Base-by-base conservation (phyloP, 2,329 filamentous ascomycete genomes). In the Penicillium sp. region DNA sequence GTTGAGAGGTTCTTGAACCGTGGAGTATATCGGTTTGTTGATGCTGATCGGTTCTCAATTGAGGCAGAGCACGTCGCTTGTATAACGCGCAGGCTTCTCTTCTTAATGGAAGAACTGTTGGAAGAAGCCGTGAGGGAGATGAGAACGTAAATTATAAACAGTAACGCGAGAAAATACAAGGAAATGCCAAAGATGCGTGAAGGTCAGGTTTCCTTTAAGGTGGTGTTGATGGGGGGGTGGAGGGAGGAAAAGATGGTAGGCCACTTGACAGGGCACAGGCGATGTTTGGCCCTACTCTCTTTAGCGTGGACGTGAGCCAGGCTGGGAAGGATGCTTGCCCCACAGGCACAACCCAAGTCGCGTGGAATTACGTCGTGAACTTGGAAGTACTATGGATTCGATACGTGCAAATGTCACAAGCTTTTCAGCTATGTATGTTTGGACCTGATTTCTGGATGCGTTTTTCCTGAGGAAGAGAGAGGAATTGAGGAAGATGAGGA, bases 221-320 rank as follows among this genome's bases (percentile, higher is more conserved):
- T 63, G 63, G 59, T 63, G 63, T 66, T 67, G 64, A 63, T 67
- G 62, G 60, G 56, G 66, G 45, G 60, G 60, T 55, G 56, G 64
- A 58, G 63, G 65, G 44, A 64, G 65, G 63, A 64, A 63, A 70
- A 70, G 68, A 69, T 71, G 70, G 71, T 71, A 66, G 70, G 70
- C 60, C 73, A 73, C 64, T 73, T 70, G 70, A 74, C 71, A 74
- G 72, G 70, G 75, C 73, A 74, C 61, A 74, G 74, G 70, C 65
- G 71, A 75, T 78, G 75, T 78, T 78, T 78, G 76, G 76, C 74
- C 73, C 73, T 76, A 74, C 61, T 70, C 62, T 70, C 67, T 71
- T 56, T 78, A 78, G 76, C 76, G 76, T 72, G 74, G 71, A 76
- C 75, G 73, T 70, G 67, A 68, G 62, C 63, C 63, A 68, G 62